Evolutionary conservation across 148 eudicot genomes (phyloP).

Genomic region (Nepenthes mirabilis): DNA sequence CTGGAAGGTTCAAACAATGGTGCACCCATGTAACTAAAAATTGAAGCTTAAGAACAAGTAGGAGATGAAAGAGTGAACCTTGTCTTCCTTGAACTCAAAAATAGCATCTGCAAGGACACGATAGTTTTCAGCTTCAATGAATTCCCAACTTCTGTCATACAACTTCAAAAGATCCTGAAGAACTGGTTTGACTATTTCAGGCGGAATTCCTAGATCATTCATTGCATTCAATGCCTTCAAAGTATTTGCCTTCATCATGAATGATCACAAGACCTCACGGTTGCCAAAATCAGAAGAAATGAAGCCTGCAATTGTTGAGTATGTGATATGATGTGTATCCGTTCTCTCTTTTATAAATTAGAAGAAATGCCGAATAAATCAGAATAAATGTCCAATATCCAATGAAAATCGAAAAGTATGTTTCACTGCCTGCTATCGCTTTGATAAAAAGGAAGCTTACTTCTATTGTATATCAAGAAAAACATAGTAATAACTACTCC

Average conservation of each 20-base stretch:
- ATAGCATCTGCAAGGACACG: slow-evolving; percentile 62
- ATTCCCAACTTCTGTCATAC: slow-evolving; percentile 51
- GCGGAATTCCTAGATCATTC: slow-evolving; percentile 28
- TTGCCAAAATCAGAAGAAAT: neutral
- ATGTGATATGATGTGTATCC: too few species aligned
- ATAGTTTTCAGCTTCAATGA: slow-evolving; percentile 50
- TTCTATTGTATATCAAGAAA: too few species aligned
- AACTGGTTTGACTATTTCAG: slow-evolving; percentile 26
- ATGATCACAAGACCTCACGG: neutral
- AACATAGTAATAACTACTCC: too few species aligned
- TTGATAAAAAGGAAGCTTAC: too few species aligned
- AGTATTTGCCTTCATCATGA: slow-evolving; percentile 19
- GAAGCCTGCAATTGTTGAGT: too few species aligned
- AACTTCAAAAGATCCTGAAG: slow-evolving; percentile 34
- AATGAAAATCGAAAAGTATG: too few species aligned
- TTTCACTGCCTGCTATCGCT: too few species aligned
- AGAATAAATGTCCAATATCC: too few species aligned
- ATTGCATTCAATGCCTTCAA: slow-evolving; percentile 36
- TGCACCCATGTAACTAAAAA: neutral
- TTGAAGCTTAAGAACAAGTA: neutral
- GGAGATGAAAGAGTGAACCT: slow-evolving; percentile 17
- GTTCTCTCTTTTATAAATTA: too few species aligned
- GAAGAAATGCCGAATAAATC: too few species aligned
- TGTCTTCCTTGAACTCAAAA: slow-evolving; percentile 31
- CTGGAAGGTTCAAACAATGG: neutral